Evolutionary conservation across 31 red algal species (phyloP).

Genomic region (Asparagopsis taxiformis): DNA sequence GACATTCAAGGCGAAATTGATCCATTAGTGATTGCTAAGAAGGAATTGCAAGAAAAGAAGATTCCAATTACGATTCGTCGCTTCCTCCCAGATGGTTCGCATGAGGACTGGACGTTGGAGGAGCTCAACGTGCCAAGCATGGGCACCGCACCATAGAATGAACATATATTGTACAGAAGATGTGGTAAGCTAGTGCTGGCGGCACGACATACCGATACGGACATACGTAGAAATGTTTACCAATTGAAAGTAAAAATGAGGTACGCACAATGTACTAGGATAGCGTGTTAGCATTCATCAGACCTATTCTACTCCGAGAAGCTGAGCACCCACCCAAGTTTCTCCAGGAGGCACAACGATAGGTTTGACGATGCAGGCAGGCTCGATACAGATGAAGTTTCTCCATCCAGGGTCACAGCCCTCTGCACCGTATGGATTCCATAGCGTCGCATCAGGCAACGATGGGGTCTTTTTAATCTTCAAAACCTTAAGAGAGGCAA

Average conservation of each 20-base stretch:
- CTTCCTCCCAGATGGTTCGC: conserved; percentile 92
- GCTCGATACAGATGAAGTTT: conserved; percentile 97
- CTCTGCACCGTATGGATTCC: conserved; percentile 94
- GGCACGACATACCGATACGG: too few relatives aligned
- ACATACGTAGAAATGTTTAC: too few relatives aligned
- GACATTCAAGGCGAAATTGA: conserved; percentile 88
- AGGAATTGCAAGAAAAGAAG: conserved; percentile 93
- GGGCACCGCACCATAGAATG: conserved; percentile 32
- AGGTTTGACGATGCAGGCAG: conserved; percentile 79
- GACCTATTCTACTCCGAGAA: conserved; percentile 91
- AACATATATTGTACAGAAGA: too few relatives aligned
- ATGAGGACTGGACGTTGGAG: conserved; percentile 93
- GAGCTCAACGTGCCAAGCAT: conserved; percentile 86
- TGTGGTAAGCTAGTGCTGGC: too few relatives aligned
- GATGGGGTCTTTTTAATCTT: conserved; percentile 90
- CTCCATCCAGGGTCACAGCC: conserved; percentile 95
- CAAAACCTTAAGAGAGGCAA: conserved; percentile 80
- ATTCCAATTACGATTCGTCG: conserved; percentile 98
- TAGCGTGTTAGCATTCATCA: too few relatives aligned
- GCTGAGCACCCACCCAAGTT: conserved; percentile 92
- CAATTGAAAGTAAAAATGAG: too few relatives aligned
- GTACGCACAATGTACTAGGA: too few relatives aligned
- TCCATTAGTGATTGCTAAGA: conserved; percentile 90
- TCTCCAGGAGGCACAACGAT: conserved; percentile 81
- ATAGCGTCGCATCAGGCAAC: conserved; percentile 88